Conservation (phyloP, 352 stramenopile species). For the Phytophthora sansomeana region DNA sequence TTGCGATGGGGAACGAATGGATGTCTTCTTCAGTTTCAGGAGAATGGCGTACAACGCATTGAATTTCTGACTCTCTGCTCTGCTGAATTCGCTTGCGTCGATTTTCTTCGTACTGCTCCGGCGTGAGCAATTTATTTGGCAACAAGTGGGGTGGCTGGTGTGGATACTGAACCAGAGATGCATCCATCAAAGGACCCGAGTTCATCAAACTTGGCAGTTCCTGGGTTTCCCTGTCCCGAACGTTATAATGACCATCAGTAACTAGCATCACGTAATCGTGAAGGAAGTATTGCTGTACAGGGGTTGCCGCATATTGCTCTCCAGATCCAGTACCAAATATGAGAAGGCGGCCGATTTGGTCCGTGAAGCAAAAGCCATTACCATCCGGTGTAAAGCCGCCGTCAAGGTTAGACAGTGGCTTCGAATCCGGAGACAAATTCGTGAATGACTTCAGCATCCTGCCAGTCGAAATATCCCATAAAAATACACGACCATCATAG, state of each 20-base stretch:
- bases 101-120: conserved; percentile 69
- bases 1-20: conserved; percentile 58
- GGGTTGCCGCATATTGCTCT: conserved; percentile 62
- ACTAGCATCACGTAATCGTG: conserved; percentile 92
- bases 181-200: conserved; percentile 76
- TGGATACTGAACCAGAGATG: conserved; percentile 76
- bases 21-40: conserved; percentile 55
- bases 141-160: conserved; percentile 78
- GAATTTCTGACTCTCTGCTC: conserved; percentile 69
- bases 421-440: conserved; percentile 64
- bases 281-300: conserved; percentile 90
- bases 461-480: conserved; percentile 86
- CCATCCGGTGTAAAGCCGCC: conserved; percentile 74
- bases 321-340: conserved; percentile 84
- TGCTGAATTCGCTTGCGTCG: conserved; percentile 70
- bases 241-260: conserved; percentile 89
- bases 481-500: conserved; percentile 83
- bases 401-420: conserved; percentile 78
- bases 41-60: conserved; percentile 62
- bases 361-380: conserved; percentile 80
- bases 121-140: conserved; percentile 40
- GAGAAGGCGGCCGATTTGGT: conserved; percentile 80
- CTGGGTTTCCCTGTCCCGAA: conserved; percentile 89
- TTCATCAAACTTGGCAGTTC: conserved; percentile 88
- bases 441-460: conserved; percentile 68